These are phyloP conservation scores for Nymphaea colorata DNA, from an alignment of 164 flowering plant genomes.

Conservation along the genomic window DNA sequence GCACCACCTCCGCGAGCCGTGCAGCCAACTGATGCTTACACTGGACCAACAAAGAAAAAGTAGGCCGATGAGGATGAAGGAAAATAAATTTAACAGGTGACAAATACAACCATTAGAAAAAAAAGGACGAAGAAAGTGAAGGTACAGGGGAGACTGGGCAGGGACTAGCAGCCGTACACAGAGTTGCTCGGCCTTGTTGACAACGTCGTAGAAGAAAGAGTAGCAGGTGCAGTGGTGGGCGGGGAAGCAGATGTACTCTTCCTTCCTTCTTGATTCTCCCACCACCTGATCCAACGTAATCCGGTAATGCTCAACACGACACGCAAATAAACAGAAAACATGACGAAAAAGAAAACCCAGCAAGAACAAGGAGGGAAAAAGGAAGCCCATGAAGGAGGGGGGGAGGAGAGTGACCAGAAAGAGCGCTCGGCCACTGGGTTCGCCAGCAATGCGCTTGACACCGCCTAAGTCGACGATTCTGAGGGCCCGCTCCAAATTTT, in stretches of 20 bases:
- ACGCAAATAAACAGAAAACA: neutral
- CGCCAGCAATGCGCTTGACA: constrained; percentile 64
- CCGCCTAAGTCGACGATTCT: constrained; percentile 88
- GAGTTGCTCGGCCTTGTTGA: constrained; percentile 81
- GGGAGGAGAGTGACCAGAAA: constrained; percentile 46
- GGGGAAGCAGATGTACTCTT: constrained; percentile 78
- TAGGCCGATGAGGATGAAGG: neutral
- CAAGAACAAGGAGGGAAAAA: neutral
- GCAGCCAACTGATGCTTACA: constrained; percentile 98
- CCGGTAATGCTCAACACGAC: neutral
- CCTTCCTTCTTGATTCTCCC: constrained; percentile 81
- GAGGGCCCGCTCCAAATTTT: constrained; percentile 83
- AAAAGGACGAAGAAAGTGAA: neutral
- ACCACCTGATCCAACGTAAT: constrained; percentile 33
- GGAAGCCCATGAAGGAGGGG: neutral
- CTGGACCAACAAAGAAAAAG: constrained; percentile 17
- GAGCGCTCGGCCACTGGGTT: constrained; percentile 65
- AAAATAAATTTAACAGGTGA: neutral
- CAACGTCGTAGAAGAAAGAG: constrained; percentile 83
- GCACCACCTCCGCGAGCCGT: constrained; percentile 64
- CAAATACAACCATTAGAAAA: neutral
- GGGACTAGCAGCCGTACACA: constrained; percentile 34
- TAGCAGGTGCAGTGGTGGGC: constrained; percentile 80
- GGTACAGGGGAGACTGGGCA: neutral
- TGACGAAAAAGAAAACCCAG: neutral